Evolutionary conservation across 371 early-diverging fungal species (phyloP).

Genomic region (Mortierella sp.): DNA sequence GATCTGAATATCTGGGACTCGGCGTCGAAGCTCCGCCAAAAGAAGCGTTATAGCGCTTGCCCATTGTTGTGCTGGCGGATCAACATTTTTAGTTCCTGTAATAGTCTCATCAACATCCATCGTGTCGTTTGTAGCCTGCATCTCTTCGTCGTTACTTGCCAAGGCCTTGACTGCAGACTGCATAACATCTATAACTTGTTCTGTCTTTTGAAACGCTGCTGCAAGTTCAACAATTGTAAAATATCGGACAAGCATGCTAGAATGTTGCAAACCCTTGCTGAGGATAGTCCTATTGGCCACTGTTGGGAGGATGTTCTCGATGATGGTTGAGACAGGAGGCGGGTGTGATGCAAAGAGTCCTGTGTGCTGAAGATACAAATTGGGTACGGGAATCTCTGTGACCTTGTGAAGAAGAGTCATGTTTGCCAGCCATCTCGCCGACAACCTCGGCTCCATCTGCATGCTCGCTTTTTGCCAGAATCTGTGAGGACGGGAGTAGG

Average conservation of each 20-base stretch:
- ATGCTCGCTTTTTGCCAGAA: constrained; percentile 71
- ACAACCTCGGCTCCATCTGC: constrained; percentile 85
- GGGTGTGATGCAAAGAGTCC: constrained; percentile 68
- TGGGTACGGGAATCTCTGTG: constrained; percentile 79
- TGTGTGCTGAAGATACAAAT: constrained; percentile 63
- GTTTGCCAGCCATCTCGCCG: constrained; percentile 82
- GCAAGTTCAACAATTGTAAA: constrained; percentile 70
- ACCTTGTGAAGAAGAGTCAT: constrained; percentile 79
- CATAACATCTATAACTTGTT: constrained; percentile 57
- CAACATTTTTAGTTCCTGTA: constrained; percentile 10
- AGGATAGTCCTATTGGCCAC: constrained; percentile 68
- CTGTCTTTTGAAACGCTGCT: constrained; percentile 74
- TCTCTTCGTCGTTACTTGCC: constrained; percentile 28
- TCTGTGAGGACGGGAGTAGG: constrained; percentile 40
- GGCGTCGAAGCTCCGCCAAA: constrained; percentile 73
- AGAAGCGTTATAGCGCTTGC: constrained; percentile 32
- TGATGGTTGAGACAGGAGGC: constrained; percentile 66
- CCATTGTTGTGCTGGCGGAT: constrained; percentile 53
- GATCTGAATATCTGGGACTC: constrained; percentile 82
- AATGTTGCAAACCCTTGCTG: constrained; percentile 77
- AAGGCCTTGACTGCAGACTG: constrained; percentile 43
- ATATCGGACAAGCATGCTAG: constrained; percentile 77
- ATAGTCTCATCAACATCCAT: constrained; percentile 21
- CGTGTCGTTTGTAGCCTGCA: neutral
- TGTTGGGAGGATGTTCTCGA: constrained; percentile 80